Evolutionary conservation across 352 stramenopile species (phyloP), one percentile per base, ranked within the genome.

Genomic region (Hyaloperonospora brassicae): DNA sequence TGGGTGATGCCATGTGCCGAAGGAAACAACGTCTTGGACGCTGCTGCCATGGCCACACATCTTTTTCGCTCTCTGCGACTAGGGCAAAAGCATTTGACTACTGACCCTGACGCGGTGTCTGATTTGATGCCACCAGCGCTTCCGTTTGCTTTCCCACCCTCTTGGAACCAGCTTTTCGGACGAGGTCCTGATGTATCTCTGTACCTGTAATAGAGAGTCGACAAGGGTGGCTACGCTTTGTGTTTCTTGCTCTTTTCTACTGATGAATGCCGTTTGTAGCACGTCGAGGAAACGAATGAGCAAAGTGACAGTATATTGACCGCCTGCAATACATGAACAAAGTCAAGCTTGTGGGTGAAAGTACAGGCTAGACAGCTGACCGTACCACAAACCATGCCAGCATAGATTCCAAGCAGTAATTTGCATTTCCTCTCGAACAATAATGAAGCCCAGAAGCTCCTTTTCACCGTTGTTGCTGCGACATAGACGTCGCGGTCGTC

Each of bases 11-110:
- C 73, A 13, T 90, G 79, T 46, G 70, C 82, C 0, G 82, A 93
- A 59, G 82, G 82, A 9, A 77, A 93, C 62, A 93, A 93, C 57
- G 77, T 93, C 5, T 76, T 76, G 0, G 79, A 93, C 21, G 82
- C 82, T 6, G 62, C 69, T 17, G 66, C 65, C 3, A 73, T 90
- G 62, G 59, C 76, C 11, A 68, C 63, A n/a, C 66, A 83, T 24
- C 55, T 89, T 36, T 62, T 74, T 2, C 57, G 59, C 3, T 86
- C 76, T 42, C 51, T 89, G 43, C 56, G 43, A 34, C 40, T 69
- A 14, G 50, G 24, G 30, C 45, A 50, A 12, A 66, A 66, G 50
- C 41, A 47, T 25, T 11, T 35, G n/a, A 17, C 50, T 27, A 12
- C 30, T 47, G 57, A 69, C 30, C 48, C 68, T 24, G 30, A 59